phyloP scores from a whole-genome alignment of 1,139 yeast genomes.

The Saccharomyces uvarum region DNA sequence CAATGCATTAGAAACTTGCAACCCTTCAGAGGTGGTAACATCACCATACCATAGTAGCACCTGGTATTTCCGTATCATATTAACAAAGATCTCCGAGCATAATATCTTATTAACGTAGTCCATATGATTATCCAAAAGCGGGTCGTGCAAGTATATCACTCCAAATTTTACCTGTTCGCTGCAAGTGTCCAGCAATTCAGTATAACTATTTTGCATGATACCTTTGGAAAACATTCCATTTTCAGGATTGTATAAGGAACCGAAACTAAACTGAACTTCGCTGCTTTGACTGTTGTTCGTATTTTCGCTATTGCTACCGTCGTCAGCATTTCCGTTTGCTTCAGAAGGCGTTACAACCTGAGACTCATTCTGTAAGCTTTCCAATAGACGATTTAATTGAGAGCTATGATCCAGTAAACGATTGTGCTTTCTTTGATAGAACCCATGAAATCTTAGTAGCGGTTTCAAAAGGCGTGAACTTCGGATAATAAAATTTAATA shows the following conservation, averaged over 20 bases:
- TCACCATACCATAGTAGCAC: slow-evolving; percentile 85
- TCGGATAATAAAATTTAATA: slow-evolving; percentile 12
- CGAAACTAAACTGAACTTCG: slow-evolving; percentile 14
- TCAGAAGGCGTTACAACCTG: not conserved
- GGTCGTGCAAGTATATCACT: slow-evolving; percentile 65
- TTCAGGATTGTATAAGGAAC: slow-evolving; percentile 22
- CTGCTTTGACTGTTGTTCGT: not conserved
- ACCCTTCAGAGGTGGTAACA: slow-evolving; percentile 64
- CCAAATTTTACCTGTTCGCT: slow-evolving; percentile 41
- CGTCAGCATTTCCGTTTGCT: not conserved
- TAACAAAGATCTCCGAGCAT: slow-evolving; percentile 45
- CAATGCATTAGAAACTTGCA: slow-evolving; percentile 72
- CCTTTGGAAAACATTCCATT: slow-evolving; percentile 15
- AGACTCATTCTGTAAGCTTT: slow-evolving; percentile 14
- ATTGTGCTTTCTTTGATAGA: slow-evolving; percentile 19
- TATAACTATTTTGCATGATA: slow-evolving; percentile 22
- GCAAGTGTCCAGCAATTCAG: slow-evolving; percentile 21
- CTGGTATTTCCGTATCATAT: slow-evolving; percentile 42
- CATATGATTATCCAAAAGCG: slow-evolving; percentile 57
- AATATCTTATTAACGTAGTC: slow-evolving; percentile 51
- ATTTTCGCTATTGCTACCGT: not conserved
- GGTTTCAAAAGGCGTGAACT: slow-evolving; percentile 18
- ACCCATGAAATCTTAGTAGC: slow-evolving; percentile 16
- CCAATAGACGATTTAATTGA: slow-evolving; percentile 15
- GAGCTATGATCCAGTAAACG: slow-evolving; percentile 13